A percentile compares a stretch with the other conserved stretches of the same genome.
Evolutionary conservation across 2,329 filamentous ascomycete species (phyloP).

Genomic region (Colletotrichum kahawae): DNA sequence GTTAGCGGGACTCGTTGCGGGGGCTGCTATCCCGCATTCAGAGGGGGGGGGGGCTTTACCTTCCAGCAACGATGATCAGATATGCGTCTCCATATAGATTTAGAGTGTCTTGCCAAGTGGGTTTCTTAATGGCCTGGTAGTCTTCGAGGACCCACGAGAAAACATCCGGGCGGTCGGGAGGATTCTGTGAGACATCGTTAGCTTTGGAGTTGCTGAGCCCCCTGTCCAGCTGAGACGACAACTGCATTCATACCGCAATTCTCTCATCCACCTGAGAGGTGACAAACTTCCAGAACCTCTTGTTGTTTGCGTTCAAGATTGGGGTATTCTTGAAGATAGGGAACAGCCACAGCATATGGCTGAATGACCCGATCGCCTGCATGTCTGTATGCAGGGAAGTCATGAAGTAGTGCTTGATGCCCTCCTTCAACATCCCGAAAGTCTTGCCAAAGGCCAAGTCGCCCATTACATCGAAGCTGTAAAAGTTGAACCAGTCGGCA

Average conservation of each 20-base stretch:
- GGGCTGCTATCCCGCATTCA: background rate
- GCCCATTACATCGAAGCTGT: slow-evolving; percentile 46
- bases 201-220: background rate
- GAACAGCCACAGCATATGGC: slow-evolving; percentile 27
- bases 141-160: slow-evolving; percentile 36
- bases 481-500: slow-evolving; percentile 38
- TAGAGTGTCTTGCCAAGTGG: slow-evolving; percentile 26
- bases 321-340: slow-evolving; percentile 26
- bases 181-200: background rate
- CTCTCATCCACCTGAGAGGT: slow-evolving; percentile 17
- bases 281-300: slow-evolving; percentile 25
- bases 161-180: slow-evolving; percentile 30
- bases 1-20: background rate
- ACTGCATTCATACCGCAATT: slow-evolving; percentile 2
- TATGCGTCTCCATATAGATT: slow-evolving; percentile 32
- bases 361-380: slow-evolving; percentile 26
- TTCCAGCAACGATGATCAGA: slow-evolving; percentile 36
- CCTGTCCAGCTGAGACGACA: background rate
- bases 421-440: slow-evolving; percentile 37
- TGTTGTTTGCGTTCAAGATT: slow-evolving; percentile 24
- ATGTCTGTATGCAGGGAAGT: slow-evolving; percentile 27
- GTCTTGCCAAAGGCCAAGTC: slow-evolving; percentile 42
- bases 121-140: slow-evolving; percentile 22
- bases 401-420: slow-evolving; percentile 31
- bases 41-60: slow-evolving; percentile 21